These are phyloP conservation scores for Entophlyctis luteolus DNA, from an alignment of 192 early-diverging fungal species.

Conservation along the genomic window DNA sequence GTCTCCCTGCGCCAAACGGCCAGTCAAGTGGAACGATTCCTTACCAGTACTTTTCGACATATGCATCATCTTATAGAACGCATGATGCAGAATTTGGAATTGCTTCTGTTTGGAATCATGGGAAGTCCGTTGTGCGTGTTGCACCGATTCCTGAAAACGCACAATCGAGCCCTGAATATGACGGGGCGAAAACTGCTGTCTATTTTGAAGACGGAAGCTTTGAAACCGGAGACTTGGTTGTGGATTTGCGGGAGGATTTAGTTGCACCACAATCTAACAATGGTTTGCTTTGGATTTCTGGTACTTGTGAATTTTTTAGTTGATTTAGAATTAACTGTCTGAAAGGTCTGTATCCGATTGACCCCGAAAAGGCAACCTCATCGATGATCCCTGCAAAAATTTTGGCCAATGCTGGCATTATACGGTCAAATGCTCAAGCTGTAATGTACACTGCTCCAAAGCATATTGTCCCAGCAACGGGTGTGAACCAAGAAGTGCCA, in stretches of 20 bases:
- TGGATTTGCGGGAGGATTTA: conserved; percentile 9
- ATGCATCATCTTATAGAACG: background rate
- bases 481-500: background rate
- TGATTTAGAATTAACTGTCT: background rate
- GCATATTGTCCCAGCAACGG: background rate
- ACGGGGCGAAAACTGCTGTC: background rate
- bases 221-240: conserved; percentile 14
- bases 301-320: background rate
- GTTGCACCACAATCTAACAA: background rate
- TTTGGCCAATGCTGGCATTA: background rate
- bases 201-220: conserved; percentile 8
- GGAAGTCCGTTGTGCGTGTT: conserved; percentile 4
- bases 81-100: conserved; percentile 25
- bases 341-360: conserved; percentile 11
- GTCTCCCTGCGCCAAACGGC: background rate
- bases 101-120: conserved; percentile 17
- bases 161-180: background rate
- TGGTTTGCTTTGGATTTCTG: conserved; percentile 20
- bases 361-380: background rate
- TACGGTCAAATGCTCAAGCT: background rate
- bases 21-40: background rate
- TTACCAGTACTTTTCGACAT: background rate
- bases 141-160: background rate
- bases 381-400: background rate
- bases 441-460: conserved; percentile 11